A percentile compares a stretch with the other conserved stretches of the same genome.
phyloP scores from a whole-genome alignment of 306 rosid species.

The Boehmeria nivea region DNA sequence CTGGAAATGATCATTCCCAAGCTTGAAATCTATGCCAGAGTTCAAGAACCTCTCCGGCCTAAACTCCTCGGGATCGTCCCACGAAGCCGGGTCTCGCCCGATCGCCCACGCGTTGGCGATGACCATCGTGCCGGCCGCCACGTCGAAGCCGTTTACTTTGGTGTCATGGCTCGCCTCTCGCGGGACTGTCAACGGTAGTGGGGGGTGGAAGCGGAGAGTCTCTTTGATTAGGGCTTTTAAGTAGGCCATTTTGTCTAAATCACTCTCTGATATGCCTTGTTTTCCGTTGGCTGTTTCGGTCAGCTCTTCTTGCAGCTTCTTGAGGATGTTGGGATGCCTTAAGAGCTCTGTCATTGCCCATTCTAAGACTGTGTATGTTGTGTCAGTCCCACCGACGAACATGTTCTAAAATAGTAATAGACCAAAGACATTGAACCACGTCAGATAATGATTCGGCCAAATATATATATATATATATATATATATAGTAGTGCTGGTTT shows the following conservation, averaged over 20 bases:
- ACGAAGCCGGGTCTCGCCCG: neutral
- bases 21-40: neutral
- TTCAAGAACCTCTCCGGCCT: slow-evolving; percentile 3
- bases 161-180: neutral
- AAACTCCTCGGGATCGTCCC: slow-evolving; percentile 1
- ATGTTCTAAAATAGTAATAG: too few species aligned
- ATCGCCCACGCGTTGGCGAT: slow-evolving; percentile 4
- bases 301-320: slow-evolving; percentile 1
- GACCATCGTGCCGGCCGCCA: neutral
- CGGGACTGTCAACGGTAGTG: neutral
- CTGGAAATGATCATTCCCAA: neutral
- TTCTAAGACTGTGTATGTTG: slow-evolving; percentile 1
- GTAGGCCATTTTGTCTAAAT: neutral
- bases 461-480: too few species aligned
- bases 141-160: neutral
- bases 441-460: too few species aligned
- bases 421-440: too few species aligned
- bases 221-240: slow-evolving; percentile 1
- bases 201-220: neutral
- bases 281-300: neutral
- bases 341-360: slow-evolving; percentile 6
- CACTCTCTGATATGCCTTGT: neutral
- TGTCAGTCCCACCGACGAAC: slow-evolving; percentile 5
- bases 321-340: neutral
- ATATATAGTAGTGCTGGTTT: too few species aligned